Base-by-base conservation (phyloP, 805 yeast species). In the Wickerhamomyces pijperi region DNA sequence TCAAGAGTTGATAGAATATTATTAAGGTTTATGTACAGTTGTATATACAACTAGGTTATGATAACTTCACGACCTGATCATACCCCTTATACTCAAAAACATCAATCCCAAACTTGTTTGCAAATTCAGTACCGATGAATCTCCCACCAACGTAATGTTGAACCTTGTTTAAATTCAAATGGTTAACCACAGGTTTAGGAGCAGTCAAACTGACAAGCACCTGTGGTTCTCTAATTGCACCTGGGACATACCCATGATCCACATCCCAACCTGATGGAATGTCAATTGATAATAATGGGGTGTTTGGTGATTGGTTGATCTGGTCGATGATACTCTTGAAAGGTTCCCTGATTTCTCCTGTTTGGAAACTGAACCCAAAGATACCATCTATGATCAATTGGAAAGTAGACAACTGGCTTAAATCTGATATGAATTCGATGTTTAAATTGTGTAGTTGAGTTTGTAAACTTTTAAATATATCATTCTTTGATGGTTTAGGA, bases 201-300 rank as follows among this genome's bases (percentile, higher is more conserved):
- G 95, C 97, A 0, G 97, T 88, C 36, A 92, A 63, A 37, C 94
- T 82, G 9, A 92, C 78, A 36, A 92, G 64, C 47, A 77, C 75
- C 5, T 69, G 58, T 1, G 97, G 94, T 19, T 64, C 64, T 40
- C 82, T 53, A 15, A 64, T 52, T 0, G 56, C 60, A 11, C 62
- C 58, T 2, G 57, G 60, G 0, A 64, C 59, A 0, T 92, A 94
- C 0, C 98, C 98, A 7, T 69, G 53, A 52, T 92, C 94, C 11
- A 92, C 97, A 53, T 88, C 90, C 98, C 98, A 92, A 0, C 97
- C 95, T 2, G 95, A 82, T 0, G 98, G 98, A 36, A 90, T 75
- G 57, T 92, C 98, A 2, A 92, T 83, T 0, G 94, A 74, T 0
- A 84, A 71, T 2, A 87, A 72, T 2, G 88, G 90, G 3, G 75